A percentile compares a stretch with the other conserved stretches of the same genome.
Conservation (phyloP, 2,329 filamentous ascomycete genomes). For the Talaromyces islandicus region DNA sequence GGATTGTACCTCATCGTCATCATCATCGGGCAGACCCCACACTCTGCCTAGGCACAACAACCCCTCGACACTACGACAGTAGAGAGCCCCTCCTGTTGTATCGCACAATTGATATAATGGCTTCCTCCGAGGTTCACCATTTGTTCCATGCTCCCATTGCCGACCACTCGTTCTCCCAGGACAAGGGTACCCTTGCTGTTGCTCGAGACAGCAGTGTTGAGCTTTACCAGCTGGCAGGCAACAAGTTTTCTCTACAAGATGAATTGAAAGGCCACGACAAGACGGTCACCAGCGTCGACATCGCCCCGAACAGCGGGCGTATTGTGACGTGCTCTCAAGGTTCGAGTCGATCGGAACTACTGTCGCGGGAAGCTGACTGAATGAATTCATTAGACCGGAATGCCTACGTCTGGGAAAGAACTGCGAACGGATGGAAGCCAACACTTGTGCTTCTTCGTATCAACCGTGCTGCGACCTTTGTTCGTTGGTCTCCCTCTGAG, state of each 20-base stretch:
- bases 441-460: constrained; percentile 95
- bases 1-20: not conserved
- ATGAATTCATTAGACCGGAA: constrained; percentile 66
- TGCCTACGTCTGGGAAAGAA: constrained; percentile 95
- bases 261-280: constrained; percentile 97
- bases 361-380: constrained; percentile 1
- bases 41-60: not conserved
- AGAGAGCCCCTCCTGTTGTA: constrained; percentile 94
- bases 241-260: constrained; percentile 75
- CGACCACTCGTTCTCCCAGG: constrained; percentile 96
- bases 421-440: constrained; percentile 88
- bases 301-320: constrained; percentile 80
- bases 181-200: constrained; percentile 81
- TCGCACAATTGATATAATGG: constrained; percentile 51
- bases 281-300: constrained; percentile 91
- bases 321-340: constrained; percentile 98
- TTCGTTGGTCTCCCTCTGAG: constrained; percentile 95
- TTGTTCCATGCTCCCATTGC: constrained; percentile 95
- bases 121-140: constrained; percentile 84
- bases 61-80: constrained; percentile 60
- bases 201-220: constrained; percentile 86
- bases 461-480: constrained; percentile 92
- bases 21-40: not conserved
- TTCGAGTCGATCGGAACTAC: constrained; percentile 28
- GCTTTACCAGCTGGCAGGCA: constrained; percentile 71